Base-by-base conservation (phyloP, 225 moss, liverwort and hornwort genomes). In the Sphagnum contortum region DNA sequence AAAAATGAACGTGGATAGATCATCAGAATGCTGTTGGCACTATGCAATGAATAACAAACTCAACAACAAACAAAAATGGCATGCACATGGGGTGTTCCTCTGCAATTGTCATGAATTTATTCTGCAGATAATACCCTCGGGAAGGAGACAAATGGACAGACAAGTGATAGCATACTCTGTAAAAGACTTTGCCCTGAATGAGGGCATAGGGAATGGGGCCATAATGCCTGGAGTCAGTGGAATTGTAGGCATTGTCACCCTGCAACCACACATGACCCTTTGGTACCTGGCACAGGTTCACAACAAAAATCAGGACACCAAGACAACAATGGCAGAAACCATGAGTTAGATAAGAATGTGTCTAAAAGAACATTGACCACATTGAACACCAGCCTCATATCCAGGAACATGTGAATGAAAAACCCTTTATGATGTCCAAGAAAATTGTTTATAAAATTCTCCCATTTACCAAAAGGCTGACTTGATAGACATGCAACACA, bases 191-290 rank as follows among this genome's bases (percentile, higher is more conserved):
- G 65, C 93, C 98, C 75, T 93, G 90, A 49, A 98, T 85, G 50
- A 98, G 81, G 11, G 98, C 98, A 64, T 93, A 98, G 3, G 98
- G 98, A 51, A 98, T 93, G 52, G 98, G 86, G 67, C 98, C 98
- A 73, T 98, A 98, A 75, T 98, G 90, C 75, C 98, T 86, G 0
- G 98, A 98, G 68, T 98, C 98, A 9, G 98, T 91, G 57, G 98
- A 98, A 65, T 98, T 98, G 79, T 89, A 89, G 5, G 85, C 70
- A 71, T 98, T 98, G 75, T 98, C 98, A 59, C 98, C 98, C 83
- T 98, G 98, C 81, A 98, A 74, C 98, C 98, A 98, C 45, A 93
- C 93, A 65, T 98, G 98, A 57, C 98, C 98, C 73, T 93, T 98
- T 11, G 98, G 98, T 64, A 93, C 88, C 96, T 96, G 74, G 54